Evolutionary conservation across 169 alveolate genomes (phyloP), one percentile per base, ranked within the genome.

Genomic region (Theileria annulata): DNA sequence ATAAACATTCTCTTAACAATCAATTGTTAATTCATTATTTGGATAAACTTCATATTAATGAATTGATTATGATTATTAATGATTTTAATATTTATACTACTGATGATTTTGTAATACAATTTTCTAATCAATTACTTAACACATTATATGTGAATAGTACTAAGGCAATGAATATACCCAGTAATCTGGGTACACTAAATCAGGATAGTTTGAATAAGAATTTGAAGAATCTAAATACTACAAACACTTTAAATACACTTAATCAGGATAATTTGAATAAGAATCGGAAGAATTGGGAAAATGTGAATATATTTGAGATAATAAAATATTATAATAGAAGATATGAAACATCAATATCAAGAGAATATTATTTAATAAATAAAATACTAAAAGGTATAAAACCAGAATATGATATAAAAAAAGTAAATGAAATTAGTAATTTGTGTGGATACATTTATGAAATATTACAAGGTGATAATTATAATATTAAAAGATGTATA

Each of bases 371-470:
- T 10, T 47, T 58, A 17, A 12, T 15, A 19, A 19, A 56, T n/a
- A 10, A 42, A 17, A 1, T 25, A 0, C 8, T 10, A n/a, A 56
- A 27, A 15, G 66, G 66, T 13, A 27, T 4, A n/a, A 56, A 27
- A 25, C 37, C 27, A 30, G 9, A 25, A 12, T 77, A 3, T 33
- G 80, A 59, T 13, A 69, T 71, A 28, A 54, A 21, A 25, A 19
- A 30, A 0, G 19, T 71, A 9, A 60, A 78, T 6, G 68, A 63
- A 27, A 67, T 82, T 9, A 72, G 85, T 47, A 71, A 82, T 62
- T 42, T 58, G n/a, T 82, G 89, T 19, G 89, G 85, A 0, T 58
- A 73, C 12, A 56, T 82, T 5, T 80, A 85, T n/a, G 85, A 82
- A 3, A 54, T 48, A 66, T 21, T 82, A 58, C 72, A 82, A 47